These are phyloP conservation scores for Glycyrrhiza uralensis DNA, from an alignment of 306 rosid species.

Conservation along the genomic window DNA sequence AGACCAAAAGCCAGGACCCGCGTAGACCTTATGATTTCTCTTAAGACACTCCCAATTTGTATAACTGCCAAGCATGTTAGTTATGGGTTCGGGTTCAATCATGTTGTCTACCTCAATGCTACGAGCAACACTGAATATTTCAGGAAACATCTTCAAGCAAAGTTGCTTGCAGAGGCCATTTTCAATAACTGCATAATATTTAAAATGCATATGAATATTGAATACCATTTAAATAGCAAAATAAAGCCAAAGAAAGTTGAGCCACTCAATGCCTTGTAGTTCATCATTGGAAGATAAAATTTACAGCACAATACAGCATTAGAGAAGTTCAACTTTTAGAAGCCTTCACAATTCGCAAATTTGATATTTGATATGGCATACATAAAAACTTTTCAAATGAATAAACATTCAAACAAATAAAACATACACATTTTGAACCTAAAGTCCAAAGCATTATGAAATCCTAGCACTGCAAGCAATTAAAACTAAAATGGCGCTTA, in stretches of 20 bases:
- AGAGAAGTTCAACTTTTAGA: not conserved
- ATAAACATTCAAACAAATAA: not conserved
- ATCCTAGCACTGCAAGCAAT: not conserved
- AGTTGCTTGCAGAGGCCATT: conserved; percentile 50
- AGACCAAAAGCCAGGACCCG: conserved; percentile 48
- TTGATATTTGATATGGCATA: not conserved
- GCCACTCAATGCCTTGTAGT: not conserved
- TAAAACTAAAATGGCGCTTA: conserved; percentile 30
- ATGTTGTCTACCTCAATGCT: conserved; percentile 37
- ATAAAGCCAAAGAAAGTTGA: conserved; percentile 1
- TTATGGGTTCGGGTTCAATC: conserved; percentile 44
- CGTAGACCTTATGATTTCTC: conserved; percentile 51
- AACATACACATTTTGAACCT: not conserved
- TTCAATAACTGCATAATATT: conserved; percentile 58
- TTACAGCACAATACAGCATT: not conserved
- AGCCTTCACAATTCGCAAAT: not conserved
- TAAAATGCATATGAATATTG: conserved; percentile 7
- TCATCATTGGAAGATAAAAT: not conserved
- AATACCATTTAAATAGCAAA: conserved; percentile 19
- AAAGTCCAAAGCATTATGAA: conserved; percentile 4
- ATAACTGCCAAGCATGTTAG: conserved; percentile 1
- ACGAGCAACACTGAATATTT: conserved; percentile 33
- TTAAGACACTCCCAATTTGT: conserved; percentile 39
- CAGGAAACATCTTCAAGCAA: conserved; percentile 60
- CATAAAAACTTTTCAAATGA: not conserved